Percentiles rank a stretch among this genome's conserved stretches.
These are phyloP conservation scores for Spinacia oleracea DNA, from an alignment of 179 eudicot genomes.

Conservation along the genomic window DNA sequence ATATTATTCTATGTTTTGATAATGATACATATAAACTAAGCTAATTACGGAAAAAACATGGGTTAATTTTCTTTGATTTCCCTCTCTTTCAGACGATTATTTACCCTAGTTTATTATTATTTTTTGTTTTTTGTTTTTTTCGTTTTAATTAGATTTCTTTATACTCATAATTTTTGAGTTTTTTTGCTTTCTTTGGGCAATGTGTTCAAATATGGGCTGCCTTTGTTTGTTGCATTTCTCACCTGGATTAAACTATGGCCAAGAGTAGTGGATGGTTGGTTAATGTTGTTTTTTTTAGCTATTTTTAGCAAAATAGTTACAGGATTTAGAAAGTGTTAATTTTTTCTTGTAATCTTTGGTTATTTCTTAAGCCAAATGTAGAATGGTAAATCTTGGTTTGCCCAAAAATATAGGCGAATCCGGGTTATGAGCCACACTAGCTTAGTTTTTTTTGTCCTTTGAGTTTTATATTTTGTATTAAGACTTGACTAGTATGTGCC, in stretches of 20 bases:
- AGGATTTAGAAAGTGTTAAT: neutral
- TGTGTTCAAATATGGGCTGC: constrained; percentile 15
- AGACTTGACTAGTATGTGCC: too few species aligned
- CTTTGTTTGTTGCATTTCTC: neutral
- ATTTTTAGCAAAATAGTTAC: constrained; percentile 17
- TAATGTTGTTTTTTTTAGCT: constrained; percentile 18
- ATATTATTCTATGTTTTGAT: neutral
- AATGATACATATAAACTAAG: neutral
- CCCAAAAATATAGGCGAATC: neutral
- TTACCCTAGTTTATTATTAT: neutral
- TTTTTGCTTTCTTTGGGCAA: constrained; percentile 25
- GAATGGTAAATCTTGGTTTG: neutral
- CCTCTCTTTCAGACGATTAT: neutral
- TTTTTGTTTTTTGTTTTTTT: neutral
- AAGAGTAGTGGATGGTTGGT: constrained; percentile 24
- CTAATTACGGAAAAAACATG: constrained; percentile 14
- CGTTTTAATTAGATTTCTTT: neutral
- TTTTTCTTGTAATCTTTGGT: neutral
- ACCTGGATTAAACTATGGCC: constrained; percentile 15
- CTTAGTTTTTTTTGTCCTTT: neutral
- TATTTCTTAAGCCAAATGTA: neutral
- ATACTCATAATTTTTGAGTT: constrained; percentile 13
- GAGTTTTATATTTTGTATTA: too few species aligned
- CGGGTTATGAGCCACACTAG: neutral
- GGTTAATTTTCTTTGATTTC: constrained; percentile 16